Evolutionary conservation across 441 rosid species (phyloP).

Genomic region (Erodium trifolium): DNA sequence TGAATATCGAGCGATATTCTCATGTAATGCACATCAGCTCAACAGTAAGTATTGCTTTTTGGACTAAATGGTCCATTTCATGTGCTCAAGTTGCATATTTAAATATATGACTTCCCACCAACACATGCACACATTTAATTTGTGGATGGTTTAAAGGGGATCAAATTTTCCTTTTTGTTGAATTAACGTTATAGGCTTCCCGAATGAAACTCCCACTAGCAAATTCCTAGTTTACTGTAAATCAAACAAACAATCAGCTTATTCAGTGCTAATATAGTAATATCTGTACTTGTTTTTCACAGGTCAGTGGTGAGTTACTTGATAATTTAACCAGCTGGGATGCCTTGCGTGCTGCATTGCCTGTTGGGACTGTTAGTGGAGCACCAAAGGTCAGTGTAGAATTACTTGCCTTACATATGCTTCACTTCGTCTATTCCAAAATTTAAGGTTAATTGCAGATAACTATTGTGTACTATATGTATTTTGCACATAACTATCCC

Average conservation of each 20-base stretch:
- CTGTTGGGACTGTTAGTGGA: constrained; percentile 94
- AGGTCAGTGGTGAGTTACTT: constrained; percentile 75
- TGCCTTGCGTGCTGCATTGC: constrained; percentile 79
- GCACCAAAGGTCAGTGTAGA: constrained; percentile 65
- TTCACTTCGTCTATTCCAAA: too few relatives aligned
- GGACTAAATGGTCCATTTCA: constrained; percentile 1
- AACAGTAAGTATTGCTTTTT: constrained; percentile 39
- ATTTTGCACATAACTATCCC: too few relatives aligned
- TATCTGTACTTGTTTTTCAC: constrained; percentile 9
- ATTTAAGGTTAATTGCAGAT: too few relatives aligned
- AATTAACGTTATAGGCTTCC: not conserved
- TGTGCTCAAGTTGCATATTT: not conserved
- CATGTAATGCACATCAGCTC: constrained; percentile 99
- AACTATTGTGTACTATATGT: too few relatives aligned
- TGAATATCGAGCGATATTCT: constrained; percentile 80
- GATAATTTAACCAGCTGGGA: constrained; percentile 83
- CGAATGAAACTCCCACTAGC: not conserved
- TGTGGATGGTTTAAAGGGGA: too few relatives aligned
- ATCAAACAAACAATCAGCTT: not conserved
- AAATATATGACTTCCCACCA: too few relatives aligned
- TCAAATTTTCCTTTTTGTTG: too few relatives aligned
- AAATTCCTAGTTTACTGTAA: not conserved
- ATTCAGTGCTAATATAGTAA: not conserved
- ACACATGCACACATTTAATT: too few relatives aligned
- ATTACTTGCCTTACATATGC: too few relatives aligned